Evolutionary conservation across 176 grass and related monocot genomes (phyloP), one percentile per base, ranked within the genome.

Genomic region (Oryza rufipogon): DNA sequence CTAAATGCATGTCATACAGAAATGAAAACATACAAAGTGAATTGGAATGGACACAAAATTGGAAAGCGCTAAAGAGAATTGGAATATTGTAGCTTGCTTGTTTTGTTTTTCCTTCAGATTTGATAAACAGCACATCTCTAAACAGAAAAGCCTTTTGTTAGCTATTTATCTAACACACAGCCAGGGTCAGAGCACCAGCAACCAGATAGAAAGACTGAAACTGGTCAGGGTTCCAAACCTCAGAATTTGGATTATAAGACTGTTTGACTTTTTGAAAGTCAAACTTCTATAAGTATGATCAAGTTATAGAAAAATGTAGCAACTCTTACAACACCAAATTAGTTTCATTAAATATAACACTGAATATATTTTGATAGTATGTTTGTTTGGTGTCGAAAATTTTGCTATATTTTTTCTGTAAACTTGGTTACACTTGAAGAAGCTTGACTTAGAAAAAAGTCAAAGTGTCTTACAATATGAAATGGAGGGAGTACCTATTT

Each of bases 41-140:
- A 45, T 19, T 47, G 8, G 32, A 88, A 6, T 3, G 0, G 47
- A 33, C 5, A 54, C 39, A 41, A 22, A 32, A 64, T 64, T 58
- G 12, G 56, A 60, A 60, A 60, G 19, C 56, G 5, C 51, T 56
- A 56, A 19, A 56, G 51, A 19, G 51, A 56, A 73, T 28, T 32
- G 46, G 41, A 9, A 39, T 61, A 10, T 22, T 63, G 69, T 15
- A 85, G 65, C 36, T 58, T 46, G 20, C 15, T 73, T 68, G 15
- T 61, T 78, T 60, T 47, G 15, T 34, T 73, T 68, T 60, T 79
- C 48, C 19, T 44, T 78, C 52, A 75, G 15, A 64, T 75, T 61
- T 47, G 14, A 86, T 78, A 46, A 85, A 86, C 17, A 34, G n/a
- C 69, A 85, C 30, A 71, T 5, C 60, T 5, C 60, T 66, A 41